Base-by-base conservation (phyloP, 345 rosid species). In the Clausena lansium region DNA sequence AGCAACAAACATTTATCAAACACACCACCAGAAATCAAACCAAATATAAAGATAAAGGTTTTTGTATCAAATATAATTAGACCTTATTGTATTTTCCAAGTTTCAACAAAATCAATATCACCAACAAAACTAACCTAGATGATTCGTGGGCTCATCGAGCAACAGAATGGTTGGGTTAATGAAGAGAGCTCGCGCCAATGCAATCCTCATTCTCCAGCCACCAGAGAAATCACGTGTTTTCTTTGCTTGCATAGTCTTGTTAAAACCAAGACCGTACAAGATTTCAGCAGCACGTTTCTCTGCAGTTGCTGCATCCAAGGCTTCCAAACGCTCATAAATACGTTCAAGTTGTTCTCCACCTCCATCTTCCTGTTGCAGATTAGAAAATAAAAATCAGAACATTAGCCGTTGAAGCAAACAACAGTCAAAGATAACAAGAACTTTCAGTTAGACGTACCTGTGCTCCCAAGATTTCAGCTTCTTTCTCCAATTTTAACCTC, bases 141-240 rank as follows among this genome's bases (percentile, higher is more conserved):
- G 98, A 81, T 97, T 94, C 19, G 99, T 94, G 1, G 99, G 98
- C 80, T 94, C 99, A 84, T 97, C 99, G 74, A 97, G 97, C 81
- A 97, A 86, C 77, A 97, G 85, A 67, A 97, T 89, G 8, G 99
- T 97, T 4, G 99, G 98, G 81, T 93, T 94, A 71, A 97, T 97
- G 82, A 97, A 97, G 60, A 97, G 87, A 0, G 99, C 99, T 8
- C 98, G 86, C 20, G 98, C 99, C 64, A 97, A 84, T 2, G 99
- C 99, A 83, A 97, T 97, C 85, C 99, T 91, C 99, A 97, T 97
- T 76, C 98, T 94, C 99, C 99, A 97, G 15, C 99, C 98, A 90
- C 98, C 99, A 80, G 99, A 97, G 62, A 97, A 97, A 80, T 97
- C 99, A 59, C 87, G 82, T 0, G 99, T 89, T 77, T 97, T 94